Evolutionary conservation across 2,329 filamentous ascomycete species (phyloP), one percentile per base, ranked within the genome.

Genomic region (Fusarium oxysporum): DNA sequence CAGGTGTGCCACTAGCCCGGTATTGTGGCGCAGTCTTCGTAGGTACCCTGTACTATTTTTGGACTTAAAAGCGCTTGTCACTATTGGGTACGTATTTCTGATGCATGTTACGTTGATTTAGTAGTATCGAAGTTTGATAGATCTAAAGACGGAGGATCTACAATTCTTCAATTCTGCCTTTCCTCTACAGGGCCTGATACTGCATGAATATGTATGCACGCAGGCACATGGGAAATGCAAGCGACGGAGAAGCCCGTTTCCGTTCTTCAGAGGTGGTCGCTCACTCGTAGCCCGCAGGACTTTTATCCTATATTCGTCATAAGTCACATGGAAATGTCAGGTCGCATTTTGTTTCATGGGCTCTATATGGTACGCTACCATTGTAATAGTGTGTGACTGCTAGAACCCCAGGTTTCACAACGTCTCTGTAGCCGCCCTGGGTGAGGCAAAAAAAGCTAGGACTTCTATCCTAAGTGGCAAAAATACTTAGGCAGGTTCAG

Each of bases 331-430:
- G 61, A 57, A 62, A 28, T 45, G 61, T 63, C 68, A 61, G 47
- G 51, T 44, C 44, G 32, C 53, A 44, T 67, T 60, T 50, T 58
- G 50, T 67, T 67, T 61, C 65, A 67, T 50, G 55, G 48, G 41
- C 47, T 37, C 38, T 43, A 57, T 47, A 23, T 30, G 53, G 41
- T 58, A 35, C 41, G 50, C 40, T 50, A 56, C 56, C 60, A 30
- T 38, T n/a, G 28, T n/a, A 60, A 13, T 48, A 25, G 58, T 55
- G 59, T 71, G 68, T 76, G 74, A 62, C 72, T 73, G 35, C 32
- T 30, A 69, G 43, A 65, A 68, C 71, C 70, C 74, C 73, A 66
- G 55, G 75, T 76, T 77, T 76, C 75, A 77, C 54, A 62, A 63
- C 48, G 54, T 62, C 65, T 66, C 62, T 68, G 38, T 71, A 72